Evolutionary conservation across 2,329 filamentous ascomycete species (phyloP).

Genomic region (Teratosphaeria destructans): DNA sequence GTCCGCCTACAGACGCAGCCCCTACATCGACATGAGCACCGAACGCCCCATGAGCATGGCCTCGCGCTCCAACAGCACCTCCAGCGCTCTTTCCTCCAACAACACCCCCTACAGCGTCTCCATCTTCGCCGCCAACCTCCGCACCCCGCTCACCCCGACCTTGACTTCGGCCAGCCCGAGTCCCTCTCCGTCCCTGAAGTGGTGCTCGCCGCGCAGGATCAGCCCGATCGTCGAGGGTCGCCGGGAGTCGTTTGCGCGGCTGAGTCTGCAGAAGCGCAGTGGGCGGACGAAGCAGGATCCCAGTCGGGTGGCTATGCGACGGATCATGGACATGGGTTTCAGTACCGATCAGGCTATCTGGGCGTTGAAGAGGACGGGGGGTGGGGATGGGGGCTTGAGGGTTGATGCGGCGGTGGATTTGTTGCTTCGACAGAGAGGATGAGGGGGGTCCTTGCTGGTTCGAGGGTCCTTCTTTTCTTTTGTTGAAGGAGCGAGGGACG

Average conservation of each 20-base stretch:
- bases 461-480: not conserved
- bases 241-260: slow-evolving; percentile 12
- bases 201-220: slow-evolving; percentile 10
- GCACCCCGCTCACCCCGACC: not conserved
- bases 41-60: slow-evolving; percentile 29
- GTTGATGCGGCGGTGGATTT: slow-evolving; percentile 48
- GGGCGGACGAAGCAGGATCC: slow-evolving; percentile 36
- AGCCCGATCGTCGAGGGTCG: slow-evolving; percentile 20
- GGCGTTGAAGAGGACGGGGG: slow-evolving; percentile 50
- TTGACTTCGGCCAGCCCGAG: not conserved
- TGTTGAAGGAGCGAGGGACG: too few relatives aligned
- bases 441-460: not conserved
- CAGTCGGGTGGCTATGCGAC: slow-evolving; percentile 45
- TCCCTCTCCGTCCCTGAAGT: not conserved
- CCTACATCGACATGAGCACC: slow-evolving; percentile 27
- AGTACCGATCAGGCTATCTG: slow-evolving; percentile 43
- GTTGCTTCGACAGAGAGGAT: slow-evolving; percentile 31
- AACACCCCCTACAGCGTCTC: not conserved
- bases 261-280: slow-evolving; percentile 12
- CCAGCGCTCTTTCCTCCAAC: not conserved
- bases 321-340: slow-evolving; percentile 53
- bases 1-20: slow-evolving; percentile 26
- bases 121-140: not conserved
- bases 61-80: slow-evolving; percentile 13
- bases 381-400: slow-evolving; percentile 49